phyloP scores from a whole-genome alignment of 371 early-diverging fungal genomes.

The Synchytrium microbalum region DNA sequence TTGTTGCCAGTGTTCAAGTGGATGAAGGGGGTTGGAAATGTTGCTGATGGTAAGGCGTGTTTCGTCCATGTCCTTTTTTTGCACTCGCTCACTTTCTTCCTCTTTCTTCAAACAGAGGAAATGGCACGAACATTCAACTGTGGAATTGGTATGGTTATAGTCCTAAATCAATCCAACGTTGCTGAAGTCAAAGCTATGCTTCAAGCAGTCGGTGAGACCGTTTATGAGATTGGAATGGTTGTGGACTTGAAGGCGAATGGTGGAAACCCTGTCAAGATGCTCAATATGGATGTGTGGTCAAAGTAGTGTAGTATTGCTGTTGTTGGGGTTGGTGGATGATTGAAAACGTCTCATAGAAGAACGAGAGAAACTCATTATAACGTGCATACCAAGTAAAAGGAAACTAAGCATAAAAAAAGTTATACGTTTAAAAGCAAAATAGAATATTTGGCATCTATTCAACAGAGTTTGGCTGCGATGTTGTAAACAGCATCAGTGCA shows the following conservation, averaged over 20 bases:
- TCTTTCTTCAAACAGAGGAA: constrained; percentile 45
- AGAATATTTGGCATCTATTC: no score
- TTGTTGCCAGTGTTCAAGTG: constrained; percentile 90
- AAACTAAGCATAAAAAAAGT: no score
- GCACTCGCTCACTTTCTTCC: constrained; percentile 1
- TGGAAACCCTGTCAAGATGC: neutral
- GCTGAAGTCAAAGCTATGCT: constrained; percentile 53
- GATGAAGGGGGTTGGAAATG: constrained; percentile 79
- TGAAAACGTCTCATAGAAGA: no score
- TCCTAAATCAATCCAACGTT: constrained; percentile 62
- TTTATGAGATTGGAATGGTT: constrained; percentile 33
- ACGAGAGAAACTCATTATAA: no score
- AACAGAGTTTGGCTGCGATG: no score
- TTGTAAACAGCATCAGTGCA: no score
- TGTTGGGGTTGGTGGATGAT: no score
- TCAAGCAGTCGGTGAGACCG: constrained; percentile 53
- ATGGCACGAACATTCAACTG: constrained; percentile 97
- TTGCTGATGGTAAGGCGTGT: constrained; percentile 45
- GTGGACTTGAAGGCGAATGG: neutral
- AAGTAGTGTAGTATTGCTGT: no score
- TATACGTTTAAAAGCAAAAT: no score
- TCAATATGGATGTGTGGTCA: neutral
- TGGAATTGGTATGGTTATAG: constrained; percentile 94
- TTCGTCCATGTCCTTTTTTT: neutral
- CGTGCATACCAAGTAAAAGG: no score